These are phyloP conservation scores for Sisymbrium irio DNA, from an alignment of 345 rosid genomes.

Conservation along the genomic window DNA sequence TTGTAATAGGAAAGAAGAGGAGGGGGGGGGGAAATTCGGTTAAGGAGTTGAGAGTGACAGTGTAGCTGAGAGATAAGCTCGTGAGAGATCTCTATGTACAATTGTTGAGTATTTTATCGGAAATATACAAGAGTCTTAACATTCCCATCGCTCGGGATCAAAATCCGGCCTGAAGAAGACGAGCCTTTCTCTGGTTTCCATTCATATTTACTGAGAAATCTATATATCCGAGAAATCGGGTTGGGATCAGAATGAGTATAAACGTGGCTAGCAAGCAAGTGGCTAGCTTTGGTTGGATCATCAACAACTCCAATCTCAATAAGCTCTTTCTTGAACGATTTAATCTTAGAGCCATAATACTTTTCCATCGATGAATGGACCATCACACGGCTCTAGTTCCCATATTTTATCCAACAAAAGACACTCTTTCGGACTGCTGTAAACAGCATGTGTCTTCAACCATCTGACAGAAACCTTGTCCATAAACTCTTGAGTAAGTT, in stretches of 20 bases:
- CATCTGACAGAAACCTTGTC: constrained; percentile 42
- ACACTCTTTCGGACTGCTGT: too few species aligned
- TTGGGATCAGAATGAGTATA: constrained; percentile 39
- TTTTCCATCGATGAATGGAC: constrained; percentile 71
- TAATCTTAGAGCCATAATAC: constrained; percentile 46
- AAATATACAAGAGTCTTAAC: too few species aligned
- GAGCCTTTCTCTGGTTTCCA: constrained; percentile 41
- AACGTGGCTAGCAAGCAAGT: constrained; percentile 43
- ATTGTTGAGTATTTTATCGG: too few species aligned
- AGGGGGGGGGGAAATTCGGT: too few species aligned
- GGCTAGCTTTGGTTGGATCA: too few species aligned
- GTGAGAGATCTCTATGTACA: too few species aligned
- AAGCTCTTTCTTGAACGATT: constrained; percentile 36
- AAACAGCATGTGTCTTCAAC: constrained; percentile 54
- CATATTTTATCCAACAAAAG: too few species aligned
- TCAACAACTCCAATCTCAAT: too few species aligned
- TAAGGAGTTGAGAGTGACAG: too few species aligned
- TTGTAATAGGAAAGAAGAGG: too few species aligned
- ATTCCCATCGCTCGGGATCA: constrained; percentile 53
- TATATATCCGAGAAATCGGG: constrained; percentile 49
- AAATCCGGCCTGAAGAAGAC: constrained; percentile 29
- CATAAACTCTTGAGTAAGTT: constrained; percentile 36
- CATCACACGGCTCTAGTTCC: constrained; percentile 50
- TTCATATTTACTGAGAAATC: constrained; percentile 30
- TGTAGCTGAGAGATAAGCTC: too few species aligned